Evolutionary conservation across 805 yeast genomes (phyloP), one percentile per base, ranked within the genome.

Genomic region (Candida germanica): DNA sequence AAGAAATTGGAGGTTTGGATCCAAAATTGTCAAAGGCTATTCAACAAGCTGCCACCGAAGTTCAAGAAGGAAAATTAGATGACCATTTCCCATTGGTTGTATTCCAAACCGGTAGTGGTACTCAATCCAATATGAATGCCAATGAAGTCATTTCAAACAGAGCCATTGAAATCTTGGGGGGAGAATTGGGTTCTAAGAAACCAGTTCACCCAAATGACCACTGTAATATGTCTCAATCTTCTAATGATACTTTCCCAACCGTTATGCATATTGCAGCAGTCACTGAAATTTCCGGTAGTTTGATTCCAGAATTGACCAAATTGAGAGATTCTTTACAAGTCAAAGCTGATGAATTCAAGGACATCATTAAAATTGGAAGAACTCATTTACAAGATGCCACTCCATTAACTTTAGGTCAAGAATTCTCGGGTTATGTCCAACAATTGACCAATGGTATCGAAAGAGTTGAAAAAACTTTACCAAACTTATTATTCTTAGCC

Each of bases 211-310:
- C 98, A 48, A 93, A 93, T 69, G 98, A 93, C 66, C 98, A 93
- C 69, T 94, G 89, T 55, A 93, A 93, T 75, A 89, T 87, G 87
- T 86, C 96, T 13, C 98, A 93, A 71, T 87, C 96, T n/a, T 87
- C 96, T 31, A 93, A 93, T 64, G 98, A 93, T 69, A 93, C 98
- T 37, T 93, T 93, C 85, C 98, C 98, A 50, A 89, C 98, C 24
- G 98, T 91, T 38, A 93, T 93, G 98, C 98, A 93, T 72, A 91
- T 93, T 66, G 97, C 98, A 39, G 96, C 98, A 13, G 96, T 89
- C 46, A 77, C 84, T 28, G 96, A 91, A 71, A 85, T 91, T 67
- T 69, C 82, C 36, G 55, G 75, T 58, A 70, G 73, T 27, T 75
- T 93, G 62, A 50, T 91, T 35, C 98, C 98, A 12, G 86, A 87